Conservation (phyloP, 495 filamentous ascomycete species). For the Annulohypoxylon nitens region DNA sequence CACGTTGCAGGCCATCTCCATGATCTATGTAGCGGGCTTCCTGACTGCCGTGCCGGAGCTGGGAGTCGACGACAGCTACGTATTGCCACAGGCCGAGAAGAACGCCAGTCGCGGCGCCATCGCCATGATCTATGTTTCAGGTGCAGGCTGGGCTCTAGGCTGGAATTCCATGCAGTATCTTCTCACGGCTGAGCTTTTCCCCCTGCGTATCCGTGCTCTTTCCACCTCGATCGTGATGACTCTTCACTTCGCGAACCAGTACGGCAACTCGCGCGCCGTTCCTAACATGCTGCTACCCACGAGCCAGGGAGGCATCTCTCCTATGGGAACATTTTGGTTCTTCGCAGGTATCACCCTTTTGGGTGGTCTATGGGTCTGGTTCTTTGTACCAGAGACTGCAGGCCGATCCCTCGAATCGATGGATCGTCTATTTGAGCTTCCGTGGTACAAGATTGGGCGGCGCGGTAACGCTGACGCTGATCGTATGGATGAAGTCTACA, state of each 20-base stretch:
- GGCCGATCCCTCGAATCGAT: slow-evolving; percentile 73
- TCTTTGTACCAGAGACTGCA: slow-evolving; percentile 76
- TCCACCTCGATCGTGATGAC: slow-evolving; percentile 65
- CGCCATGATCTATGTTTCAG: slow-evolving; percentile 75
- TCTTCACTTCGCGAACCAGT: slow-evolving; percentile 80
- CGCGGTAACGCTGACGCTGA: slow-evolving; percentile 71
- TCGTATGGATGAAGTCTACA: slow-evolving; percentile 55
- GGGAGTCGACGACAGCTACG: slow-evolving; percentile 53
- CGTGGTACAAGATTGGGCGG: slow-evolving; percentile 74
- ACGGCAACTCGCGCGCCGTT: slow-evolving; percentile 72
- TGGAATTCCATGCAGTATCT: slow-evolving; percentile 85
- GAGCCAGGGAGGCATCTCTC: slow-evolving; percentile 62
- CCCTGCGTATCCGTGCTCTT: slow-evolving; percentile 67
- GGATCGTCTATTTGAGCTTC: slow-evolving; percentile 75
- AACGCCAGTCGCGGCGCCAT: slow-evolving; percentile 67
- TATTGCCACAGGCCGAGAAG: slow-evolving; percentile 50
- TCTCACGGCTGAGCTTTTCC: slow-evolving; percentile 80
- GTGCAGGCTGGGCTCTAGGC: slow-evolving; percentile 77
- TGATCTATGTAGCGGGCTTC: slow-evolving; percentile 78
- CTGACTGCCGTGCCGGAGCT: slow-evolving; percentile 66
- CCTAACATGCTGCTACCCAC: slow-evolving; percentile 67
- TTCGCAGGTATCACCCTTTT: slow-evolving; percentile 73
- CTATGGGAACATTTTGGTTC: slow-evolving; percentile 73
- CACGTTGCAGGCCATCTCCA: slow-evolving; percentile 69
- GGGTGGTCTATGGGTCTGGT: slow-evolving; percentile 69